A percentile compares a stretch with the other conserved stretches of the same genome.
Evolutionary conservation across 768 basidiomycete species (phyloP).

Genomic region (Phaeotremella skinneri): DNA sequence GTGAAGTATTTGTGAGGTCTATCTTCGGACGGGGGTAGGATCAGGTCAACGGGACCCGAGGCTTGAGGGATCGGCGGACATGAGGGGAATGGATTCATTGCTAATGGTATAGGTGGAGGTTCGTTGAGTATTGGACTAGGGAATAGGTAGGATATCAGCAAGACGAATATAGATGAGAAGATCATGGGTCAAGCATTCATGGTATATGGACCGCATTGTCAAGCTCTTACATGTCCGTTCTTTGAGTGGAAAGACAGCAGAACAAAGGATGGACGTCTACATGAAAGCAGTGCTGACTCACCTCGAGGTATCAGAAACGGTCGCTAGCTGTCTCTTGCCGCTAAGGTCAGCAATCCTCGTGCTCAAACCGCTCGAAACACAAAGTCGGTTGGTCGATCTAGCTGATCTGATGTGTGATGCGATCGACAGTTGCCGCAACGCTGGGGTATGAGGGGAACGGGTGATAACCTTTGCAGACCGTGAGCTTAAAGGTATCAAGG

Average conservation of each 20-base stretch:
- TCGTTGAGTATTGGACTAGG: not conserved
- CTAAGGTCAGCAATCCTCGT: not conserved
- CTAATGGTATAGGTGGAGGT: conserved; percentile 8
- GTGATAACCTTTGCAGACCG: not conserved
- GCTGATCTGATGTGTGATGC: not conserved
- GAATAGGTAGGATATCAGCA: not conserved
- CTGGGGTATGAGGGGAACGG: not conserved
- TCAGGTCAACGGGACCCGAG: conserved; percentile 32
- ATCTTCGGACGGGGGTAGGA: conserved; percentile 48
- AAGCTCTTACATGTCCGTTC: not conserved
- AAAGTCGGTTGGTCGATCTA: not conserved
- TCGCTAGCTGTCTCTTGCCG: not conserved
- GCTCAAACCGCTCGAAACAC: too few species aligned
- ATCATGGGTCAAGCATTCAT: not conserved
- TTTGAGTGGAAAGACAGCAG: not conserved
- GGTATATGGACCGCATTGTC: not conserved
- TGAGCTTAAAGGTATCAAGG: not conserved
- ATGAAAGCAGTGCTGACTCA: not conserved
- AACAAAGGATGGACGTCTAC: not conserved
- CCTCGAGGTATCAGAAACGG: not conserved
- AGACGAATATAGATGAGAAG: not conserved
- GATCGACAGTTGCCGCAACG: not conserved
- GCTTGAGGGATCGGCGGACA: conserved; percentile 39
- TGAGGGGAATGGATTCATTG: conserved; percentile 29
- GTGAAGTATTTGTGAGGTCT: conserved; percentile 61